These are phyloP conservation scores for Nitzschia sp. DNA, from an alignment of 108 stramenopile genomes.

Conservation along the genomic window DNA sequence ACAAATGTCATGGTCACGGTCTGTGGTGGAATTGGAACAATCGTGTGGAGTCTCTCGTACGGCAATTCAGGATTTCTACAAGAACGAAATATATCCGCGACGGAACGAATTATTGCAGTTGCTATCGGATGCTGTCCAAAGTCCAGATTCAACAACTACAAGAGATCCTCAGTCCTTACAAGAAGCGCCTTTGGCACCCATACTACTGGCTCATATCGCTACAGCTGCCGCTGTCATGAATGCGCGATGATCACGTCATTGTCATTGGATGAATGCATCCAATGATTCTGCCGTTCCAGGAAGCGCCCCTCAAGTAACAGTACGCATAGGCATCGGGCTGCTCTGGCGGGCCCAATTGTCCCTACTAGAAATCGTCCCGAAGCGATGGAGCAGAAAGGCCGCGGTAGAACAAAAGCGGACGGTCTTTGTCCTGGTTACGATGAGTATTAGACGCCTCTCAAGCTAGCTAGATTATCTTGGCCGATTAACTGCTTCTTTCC, in stretches of 20 bases:
- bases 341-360: too few relatives aligned
- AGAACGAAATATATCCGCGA: constrained; percentile 41
- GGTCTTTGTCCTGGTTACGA: too few relatives aligned
- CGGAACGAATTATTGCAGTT: constrained; percentile 37
- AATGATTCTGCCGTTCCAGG: too few relatives aligned
- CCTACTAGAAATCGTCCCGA: too few relatives aligned
- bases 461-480: too few relatives aligned
- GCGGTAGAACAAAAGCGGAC: too few relatives aligned
- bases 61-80: constrained; percentile 35
- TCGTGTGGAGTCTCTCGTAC: constrained; percentile 34
- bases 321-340: too few relatives aligned
- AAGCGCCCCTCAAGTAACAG: too few relatives aligned
- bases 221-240: constrained; percentile 40
- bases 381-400: too few relatives aligned
- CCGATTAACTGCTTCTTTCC: too few relatives aligned
- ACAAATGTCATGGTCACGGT: constrained; percentile 54
- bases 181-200: constrained; percentile 39
- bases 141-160: background rate
- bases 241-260: constrained; percentile 6
- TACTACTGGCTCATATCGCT: constrained; percentile 33
- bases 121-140: constrained; percentile 21
- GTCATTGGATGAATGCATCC: too few relatives aligned
- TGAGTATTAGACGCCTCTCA: too few relatives aligned
- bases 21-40: constrained; percentile 41
- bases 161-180: constrained; percentile 10